Evolutionary conservation across 2,329 filamentous ascomycete species (phyloP).

Genomic region (Pseudopyricularia cyperi): DNA sequence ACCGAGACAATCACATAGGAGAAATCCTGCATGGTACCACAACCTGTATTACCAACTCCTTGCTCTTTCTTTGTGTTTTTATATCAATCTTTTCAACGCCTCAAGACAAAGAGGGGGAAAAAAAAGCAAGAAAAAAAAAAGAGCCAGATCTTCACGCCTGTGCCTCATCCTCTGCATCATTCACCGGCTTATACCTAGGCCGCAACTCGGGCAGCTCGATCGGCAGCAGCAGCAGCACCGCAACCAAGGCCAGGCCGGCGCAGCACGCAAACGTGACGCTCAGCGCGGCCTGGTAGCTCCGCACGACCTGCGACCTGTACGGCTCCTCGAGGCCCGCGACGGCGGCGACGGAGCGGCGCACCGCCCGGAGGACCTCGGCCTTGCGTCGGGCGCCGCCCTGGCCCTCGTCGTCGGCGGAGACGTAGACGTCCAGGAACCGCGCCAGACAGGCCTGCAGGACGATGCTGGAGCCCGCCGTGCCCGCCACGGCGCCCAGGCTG

Average conservation of each 20-base stretch:
- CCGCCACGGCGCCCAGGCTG: conserved; percentile 56
- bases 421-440: conserved; percentile 41
- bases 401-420: conserved; percentile 31
- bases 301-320: conserved; percentile 41
- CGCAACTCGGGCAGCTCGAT: conserved; percentile 39
- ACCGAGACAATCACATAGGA: too few relatives aligned
- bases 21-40: too few relatives aligned
- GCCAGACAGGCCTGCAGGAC: conserved; percentile 60
- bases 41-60: background rate
- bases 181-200: background rate
- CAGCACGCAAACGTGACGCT: conserved; percentile 31
- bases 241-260: conserved; percentile 31
- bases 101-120: background rate
- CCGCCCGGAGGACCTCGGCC: conserved; percentile 35
- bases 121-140: background rate
- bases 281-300: conserved; percentile 39
- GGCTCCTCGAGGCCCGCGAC: conserved; percentile 27
- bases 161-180: background rate
- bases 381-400: conserved; percentile 25
- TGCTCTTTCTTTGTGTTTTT: background rate
- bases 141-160: background rate
- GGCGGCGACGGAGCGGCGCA: conserved; percentile 41
- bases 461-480: conserved; percentile 58
- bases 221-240: conserved; percentile 31
- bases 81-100: background rate